Evolutionary conservation across 73 alveolate species (phyloP), one percentile per base, ranked within the genome.

Genomic region (Paraurostyla sp.): DNA sequence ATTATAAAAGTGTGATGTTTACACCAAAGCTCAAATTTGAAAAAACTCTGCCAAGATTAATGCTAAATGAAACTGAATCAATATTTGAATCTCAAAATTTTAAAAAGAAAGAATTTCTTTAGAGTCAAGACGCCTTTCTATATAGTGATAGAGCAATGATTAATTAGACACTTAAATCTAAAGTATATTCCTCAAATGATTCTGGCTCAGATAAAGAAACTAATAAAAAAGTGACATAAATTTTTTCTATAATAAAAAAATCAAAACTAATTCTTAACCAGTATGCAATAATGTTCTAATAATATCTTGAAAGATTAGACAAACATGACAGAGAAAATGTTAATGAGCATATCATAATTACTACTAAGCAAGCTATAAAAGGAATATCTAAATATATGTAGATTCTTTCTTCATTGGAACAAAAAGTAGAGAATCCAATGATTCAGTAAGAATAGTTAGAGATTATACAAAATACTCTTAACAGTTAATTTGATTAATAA

Each of bases 351-450:
- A 60, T 60, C 32, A 60, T 60, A 16, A 11, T 30, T 23, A 45
- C 78, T 13, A 60, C 78, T 60, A 27, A 60, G 23, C 6, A 60
- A 16, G 78, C 78, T 60, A 60, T 27, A 25, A 18, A 13, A 27
- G 78, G 78, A 16, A 60, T 60, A 6, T 13, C 22, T 6, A 60
- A 60, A 50, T 60, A 60, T 29, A 60, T 30, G 22, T 27, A 60
- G 23, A 23, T 60, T 6, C 6, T 60, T 9, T 60, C 78, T 2
- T 60, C 4, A 7, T 23, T 60, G 3, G 78, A 60, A 25, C 32
- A 20, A 60, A 60, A 60, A 60, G 25, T 60, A 9, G 78, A 60
- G 7, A 29, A 60, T 6, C 78, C 78, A 60, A 60, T 29, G 50
- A 25, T 60, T 20, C 22, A 29, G 7, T 9, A 29, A 32, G 78